Percentiles rank a stretch among this genome's conserved stretches.
phyloP scores from a whole-genome alignment of 1,139 yeast genomes.

The Yamadazyma buinensis region DNA sequence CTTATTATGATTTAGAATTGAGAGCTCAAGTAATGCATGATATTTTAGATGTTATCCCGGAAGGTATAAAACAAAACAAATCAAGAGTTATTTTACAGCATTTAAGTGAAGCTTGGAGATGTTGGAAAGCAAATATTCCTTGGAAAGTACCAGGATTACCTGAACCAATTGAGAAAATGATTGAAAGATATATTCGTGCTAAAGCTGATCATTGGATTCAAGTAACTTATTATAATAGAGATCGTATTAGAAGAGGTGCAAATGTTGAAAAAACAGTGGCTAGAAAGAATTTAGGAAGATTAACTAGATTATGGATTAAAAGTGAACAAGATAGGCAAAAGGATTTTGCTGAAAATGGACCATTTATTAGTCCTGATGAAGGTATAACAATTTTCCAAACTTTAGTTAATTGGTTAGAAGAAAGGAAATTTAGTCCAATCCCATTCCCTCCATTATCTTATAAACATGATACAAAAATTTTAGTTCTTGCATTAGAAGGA shows the following conservation, averaged over 20 bases:
- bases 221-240: constrained; percentile 89
- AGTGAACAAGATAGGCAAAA: constrained; percentile 88
- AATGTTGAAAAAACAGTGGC: constrained; percentile 94
- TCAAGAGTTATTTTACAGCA: constrained; percentile 89
- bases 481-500: constrained; percentile 85
- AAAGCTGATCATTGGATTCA: constrained; percentile 98
- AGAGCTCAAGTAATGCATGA: constrained; percentile 96
- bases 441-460: constrained; percentile 93
- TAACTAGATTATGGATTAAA: constrained; percentile 89
- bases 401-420: constrained; percentile 91
- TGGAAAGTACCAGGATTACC: constrained; percentile 99
- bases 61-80: constrained; percentile 83
- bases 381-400: constrained; percentile 85
- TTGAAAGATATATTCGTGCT: constrained; percentile 85
- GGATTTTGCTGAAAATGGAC: constrained; percentile 80
- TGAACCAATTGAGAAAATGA: constrained; percentile 79
- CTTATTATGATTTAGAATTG: constrained; percentile 89
- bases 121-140: constrained; percentile 98
- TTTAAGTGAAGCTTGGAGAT: constrained; percentile 97
- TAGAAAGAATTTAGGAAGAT: constrained; percentile 84
- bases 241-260: constrained; percentile 80
- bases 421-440: constrained; percentile 78
- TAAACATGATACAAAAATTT: constrained; percentile 87
- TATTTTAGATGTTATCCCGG: constrained; percentile 95
- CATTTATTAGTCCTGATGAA: constrained; percentile 79